These are phyloP conservation scores for Corymbia maculata DNA, from an alignment of 345 rosid species.

Conservation along the genomic window DNA sequence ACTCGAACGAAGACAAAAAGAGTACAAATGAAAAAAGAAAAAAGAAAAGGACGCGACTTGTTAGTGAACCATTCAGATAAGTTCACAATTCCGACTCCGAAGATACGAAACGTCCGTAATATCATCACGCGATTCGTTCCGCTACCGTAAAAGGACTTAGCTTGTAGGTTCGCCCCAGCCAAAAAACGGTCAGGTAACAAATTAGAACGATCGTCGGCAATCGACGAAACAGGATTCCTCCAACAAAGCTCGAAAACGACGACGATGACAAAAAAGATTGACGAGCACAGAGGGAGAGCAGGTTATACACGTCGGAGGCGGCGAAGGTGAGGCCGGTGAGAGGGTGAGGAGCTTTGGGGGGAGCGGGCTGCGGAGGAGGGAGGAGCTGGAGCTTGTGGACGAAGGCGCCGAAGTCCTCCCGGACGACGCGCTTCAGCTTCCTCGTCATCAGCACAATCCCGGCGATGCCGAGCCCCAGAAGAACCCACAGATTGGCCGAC, in stretches of 20 bases:
- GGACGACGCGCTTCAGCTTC: conserved; percentile 52
- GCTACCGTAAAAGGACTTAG: background rate
- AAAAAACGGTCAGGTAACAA: background rate
- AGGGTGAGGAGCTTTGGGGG: conserved; percentile 97
- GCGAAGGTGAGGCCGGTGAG: conserved; percentile 81
- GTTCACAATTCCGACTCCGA: background rate
- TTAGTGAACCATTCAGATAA: background rate
- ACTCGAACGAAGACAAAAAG: background rate
- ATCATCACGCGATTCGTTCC: background rate
- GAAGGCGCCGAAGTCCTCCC: conserved; percentile 91
- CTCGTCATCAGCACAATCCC: conserved; percentile 57
- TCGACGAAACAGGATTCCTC: background rate
- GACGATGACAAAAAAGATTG: background rate
- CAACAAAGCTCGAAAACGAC: background rate
- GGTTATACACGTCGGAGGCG: conserved; percentile 68
- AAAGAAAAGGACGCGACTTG: background rate
- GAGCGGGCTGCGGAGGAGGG: conserved; percentile 97
- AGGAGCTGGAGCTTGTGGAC: conserved; percentile 62
- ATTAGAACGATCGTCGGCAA: background rate
- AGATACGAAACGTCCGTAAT: background rate
- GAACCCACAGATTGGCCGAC: conserved; percentile 68
- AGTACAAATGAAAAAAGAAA: no score
- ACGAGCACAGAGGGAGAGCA: background rate
- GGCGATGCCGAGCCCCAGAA: conserved; percentile 78
- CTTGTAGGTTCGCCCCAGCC: background rate